Evolutionary conservation across 2,329 filamentous ascomycete species (phyloP).

Genomic region (Diaporthe ilicicola): DNA sequence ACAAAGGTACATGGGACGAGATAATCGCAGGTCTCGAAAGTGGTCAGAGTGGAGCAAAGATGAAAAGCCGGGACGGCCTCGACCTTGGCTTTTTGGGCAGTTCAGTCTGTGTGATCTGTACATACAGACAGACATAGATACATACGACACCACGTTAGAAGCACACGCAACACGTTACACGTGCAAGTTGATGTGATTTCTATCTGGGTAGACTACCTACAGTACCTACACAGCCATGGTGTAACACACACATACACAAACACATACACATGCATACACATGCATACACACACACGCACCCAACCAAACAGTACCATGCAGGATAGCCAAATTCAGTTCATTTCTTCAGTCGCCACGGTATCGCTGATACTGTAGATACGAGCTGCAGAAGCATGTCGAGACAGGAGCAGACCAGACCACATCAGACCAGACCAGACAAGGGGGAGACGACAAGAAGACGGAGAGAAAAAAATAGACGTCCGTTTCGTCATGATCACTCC

Average conservation of each 20-base stretch:
- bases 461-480: not conserved
- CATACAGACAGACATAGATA: not conserved
- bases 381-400: not conserved
- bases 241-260: not conserved
- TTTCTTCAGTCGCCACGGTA: not conserved
- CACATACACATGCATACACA: too few relatives aligned
- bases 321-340: not conserved
- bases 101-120: not conserved
- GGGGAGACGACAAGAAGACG: not conserved
- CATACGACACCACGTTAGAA: not conserved
- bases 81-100: not conserved
- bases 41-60: slow-evolving; percentile 25
- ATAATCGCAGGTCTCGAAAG: not conserved
- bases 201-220: too few relatives aligned
- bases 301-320: not conserved
- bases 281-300: too few relatives aligned
- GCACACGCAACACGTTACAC: not conserved
- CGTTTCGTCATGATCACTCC: slow-evolving; percentile 22
- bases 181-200: not conserved
- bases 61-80: slow-evolving; percentile 23
- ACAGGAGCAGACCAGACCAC: not conserved
- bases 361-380: not conserved
- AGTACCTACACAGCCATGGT: not conserved
- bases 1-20: slow-evolving; percentile 18
- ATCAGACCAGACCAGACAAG: too few relatives aligned